Base-by-base conservation (phyloP, 2,329 filamentous ascomycete species). In the Curvularia lunata region DNA sequence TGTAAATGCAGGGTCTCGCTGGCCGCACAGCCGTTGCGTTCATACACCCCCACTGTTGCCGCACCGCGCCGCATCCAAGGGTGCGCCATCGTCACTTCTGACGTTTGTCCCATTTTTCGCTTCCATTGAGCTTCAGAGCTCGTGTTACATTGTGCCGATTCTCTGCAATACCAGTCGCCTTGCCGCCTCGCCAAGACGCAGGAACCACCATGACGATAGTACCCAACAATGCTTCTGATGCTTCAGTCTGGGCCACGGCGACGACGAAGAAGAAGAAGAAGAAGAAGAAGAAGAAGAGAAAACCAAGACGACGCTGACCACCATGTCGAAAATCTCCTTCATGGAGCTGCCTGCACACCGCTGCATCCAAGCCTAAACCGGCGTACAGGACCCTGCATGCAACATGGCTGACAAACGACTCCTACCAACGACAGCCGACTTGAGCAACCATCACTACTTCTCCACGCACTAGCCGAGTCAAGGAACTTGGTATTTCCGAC, bases 51-150 rank as follows among this genome's bases (percentile, higher is more conserved):
- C 56, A 50, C 57, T 42, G 37, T 40, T 32, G 54, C 47, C 47
- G 52, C 56, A 34, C 56, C 10, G 30, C 25, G 34, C 48, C 47
- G 42, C 48, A 55, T 54, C 47, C 56, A 51, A 58, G 59, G 58
- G 53, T 48, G 50, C 51, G 43, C 58, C 37, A 62, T 63, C 63
- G 65, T 64, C 63, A 66, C 64, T 28, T 49, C 61, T 67, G 64
- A 68, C 64, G 64, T 62, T 63, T 47, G 38, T 21, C 54, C 51
- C 49, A 48, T 48, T 52, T 37, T 54, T 43, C 40, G 28, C 28
- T 38, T 42, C 56, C 37, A 21, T 61, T 53, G 58, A 64, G 63
- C 63, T 58, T 64, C 63, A 55, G 62, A 59, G 58, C 61, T 62
- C 54, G 55, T 43, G 32, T 18, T 42, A 42, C 40, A 40, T 40